Evolutionary conservation across 371 early-diverging fungal species (phyloP).

Genomic region (Apophysomyces variabilis): DNA sequence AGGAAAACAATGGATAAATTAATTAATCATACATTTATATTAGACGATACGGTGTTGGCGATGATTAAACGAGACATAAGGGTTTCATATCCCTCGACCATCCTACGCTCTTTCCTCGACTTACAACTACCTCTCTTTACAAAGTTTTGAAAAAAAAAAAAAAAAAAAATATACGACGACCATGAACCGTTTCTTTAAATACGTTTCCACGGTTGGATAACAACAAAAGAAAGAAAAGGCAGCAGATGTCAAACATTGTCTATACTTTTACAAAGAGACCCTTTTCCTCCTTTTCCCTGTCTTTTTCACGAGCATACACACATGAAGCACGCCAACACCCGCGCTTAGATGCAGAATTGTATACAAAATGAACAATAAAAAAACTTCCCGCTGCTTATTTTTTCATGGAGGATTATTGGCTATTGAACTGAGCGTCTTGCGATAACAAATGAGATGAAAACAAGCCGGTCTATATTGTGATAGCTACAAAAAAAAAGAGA

Average conservation of each 20-base stretch:
- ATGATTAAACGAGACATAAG: constrained; percentile 22
- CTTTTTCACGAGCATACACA: neutral
- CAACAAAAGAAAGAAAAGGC: neutral
- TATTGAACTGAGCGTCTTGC: neutral
- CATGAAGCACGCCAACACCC: neutral
- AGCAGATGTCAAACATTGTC: too few relatives aligned
- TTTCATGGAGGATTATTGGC: neutral
- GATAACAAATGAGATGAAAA: neutral
- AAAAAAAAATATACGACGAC: too few relatives aligned
- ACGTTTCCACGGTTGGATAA: neutral
- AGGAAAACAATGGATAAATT: neutral
- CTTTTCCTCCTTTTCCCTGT: constrained; percentile 1
- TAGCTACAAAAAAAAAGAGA: neutral
- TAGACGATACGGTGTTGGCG: constrained; percentile 52
- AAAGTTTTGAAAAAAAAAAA: neutral
- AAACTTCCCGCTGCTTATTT: constrained; percentile 1
- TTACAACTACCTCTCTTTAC: neutral
- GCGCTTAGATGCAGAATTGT: neutral
- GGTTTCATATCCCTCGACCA: neutral
- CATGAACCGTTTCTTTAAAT: constrained; percentile 1
- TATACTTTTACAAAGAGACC: neutral
- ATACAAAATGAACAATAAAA: constrained; percentile 4
- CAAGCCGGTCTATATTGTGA: constrained; percentile 3
- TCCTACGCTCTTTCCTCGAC: constrained; percentile 5
- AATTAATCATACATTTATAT: constrained; percentile 2